Percentiles rank a stretch among this genome's conserved stretches.
These are phyloP conservation scores for Cardiospermum halicacabum DNA, from an alignment of 345 rosid species.

Conservation along the genomic window DNA sequence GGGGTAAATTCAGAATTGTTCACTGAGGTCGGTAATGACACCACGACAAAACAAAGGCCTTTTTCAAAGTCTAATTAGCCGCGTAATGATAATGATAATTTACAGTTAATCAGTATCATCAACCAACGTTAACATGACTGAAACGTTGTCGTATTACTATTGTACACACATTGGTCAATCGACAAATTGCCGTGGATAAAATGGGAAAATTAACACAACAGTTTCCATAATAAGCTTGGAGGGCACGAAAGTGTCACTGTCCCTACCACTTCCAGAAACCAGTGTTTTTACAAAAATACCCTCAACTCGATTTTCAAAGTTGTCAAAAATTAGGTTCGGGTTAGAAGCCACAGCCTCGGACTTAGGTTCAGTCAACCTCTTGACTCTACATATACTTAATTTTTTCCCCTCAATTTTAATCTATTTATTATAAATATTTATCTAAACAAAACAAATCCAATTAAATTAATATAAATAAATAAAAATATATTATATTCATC, in stretches of 20 bases:
- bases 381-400: conserved; percentile 23
- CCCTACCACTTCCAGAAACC: conserved; percentile 7
- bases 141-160: not conserved
- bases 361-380: conserved; percentile 29
- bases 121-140: not conserved
- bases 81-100: not conserved
- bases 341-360: conserved; percentile 24
- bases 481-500: no score
- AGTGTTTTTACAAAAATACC: conserved; percentile 23
- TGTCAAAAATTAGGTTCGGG: conserved; percentile 19
- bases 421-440: no score
- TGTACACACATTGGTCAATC: not conserved
- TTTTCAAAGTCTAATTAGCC: not conserved
- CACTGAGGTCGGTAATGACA: not conserved
- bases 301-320: conserved; percentile 27
- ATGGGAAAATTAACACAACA: not conserved
- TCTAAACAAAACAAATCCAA: no score
- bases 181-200: not conserved
- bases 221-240: conserved; percentile 33
- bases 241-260: conserved; percentile 31
- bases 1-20: not conserved
- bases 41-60: not conserved
- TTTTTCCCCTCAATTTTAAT: no score
- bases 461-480: no score
- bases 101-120: not conserved